phyloP scores from a whole-genome alignment of 2,329 filamentous ascomycete genomes.

The Magnaporthiopsis poae region DNA sequence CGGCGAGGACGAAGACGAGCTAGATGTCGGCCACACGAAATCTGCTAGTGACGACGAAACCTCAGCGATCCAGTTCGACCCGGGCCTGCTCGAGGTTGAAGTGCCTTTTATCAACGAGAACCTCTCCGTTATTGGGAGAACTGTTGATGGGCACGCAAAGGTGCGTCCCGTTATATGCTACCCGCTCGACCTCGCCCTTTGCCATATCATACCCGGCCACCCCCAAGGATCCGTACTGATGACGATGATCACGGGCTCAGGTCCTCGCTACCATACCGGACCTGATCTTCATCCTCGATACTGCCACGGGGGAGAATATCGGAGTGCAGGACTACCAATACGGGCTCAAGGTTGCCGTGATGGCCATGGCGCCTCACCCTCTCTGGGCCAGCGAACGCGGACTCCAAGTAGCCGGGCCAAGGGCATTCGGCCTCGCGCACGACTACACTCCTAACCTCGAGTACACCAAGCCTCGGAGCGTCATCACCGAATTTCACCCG shows the following conservation, averaged over 20 bases:
- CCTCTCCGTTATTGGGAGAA: constrained; percentile 35
- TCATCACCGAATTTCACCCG: constrained; percentile 39
- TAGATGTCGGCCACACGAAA: constrained; percentile 17
- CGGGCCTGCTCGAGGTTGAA: constrained; percentile 41
- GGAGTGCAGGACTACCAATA: constrained; percentile 49
- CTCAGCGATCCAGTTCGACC: constrained; percentile 11
- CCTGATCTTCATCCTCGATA: constrained; percentile 45
- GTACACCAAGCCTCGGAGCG: constrained; percentile 39
- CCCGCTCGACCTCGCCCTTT: neutral
- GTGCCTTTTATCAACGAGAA: constrained; percentile 70
- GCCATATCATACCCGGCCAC: neutral
- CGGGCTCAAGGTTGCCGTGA: constrained; percentile 38
- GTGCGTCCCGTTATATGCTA: constrained; percentile 9
- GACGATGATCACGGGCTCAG: neutral
- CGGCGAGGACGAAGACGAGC: constrained; percentile 27
- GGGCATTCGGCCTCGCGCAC: constrained; percentile 37
- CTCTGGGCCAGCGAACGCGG: constrained; percentile 32
- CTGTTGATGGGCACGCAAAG: constrained; percentile 14
- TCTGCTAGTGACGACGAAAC: too few relatives aligned
- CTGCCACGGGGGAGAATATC: constrained; percentile 45
- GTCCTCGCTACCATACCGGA: constrained; percentile 47
- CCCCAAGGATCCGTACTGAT: neutral
- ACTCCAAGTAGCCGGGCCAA: constrained; percentile 39
- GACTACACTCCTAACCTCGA: constrained; percentile 37
- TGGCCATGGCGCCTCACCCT: constrained; percentile 32